Evolutionary conservation across 495 filamentous ascomycete genomes (phyloP).

Genomic region (Daldinia caldariorum): DNA sequence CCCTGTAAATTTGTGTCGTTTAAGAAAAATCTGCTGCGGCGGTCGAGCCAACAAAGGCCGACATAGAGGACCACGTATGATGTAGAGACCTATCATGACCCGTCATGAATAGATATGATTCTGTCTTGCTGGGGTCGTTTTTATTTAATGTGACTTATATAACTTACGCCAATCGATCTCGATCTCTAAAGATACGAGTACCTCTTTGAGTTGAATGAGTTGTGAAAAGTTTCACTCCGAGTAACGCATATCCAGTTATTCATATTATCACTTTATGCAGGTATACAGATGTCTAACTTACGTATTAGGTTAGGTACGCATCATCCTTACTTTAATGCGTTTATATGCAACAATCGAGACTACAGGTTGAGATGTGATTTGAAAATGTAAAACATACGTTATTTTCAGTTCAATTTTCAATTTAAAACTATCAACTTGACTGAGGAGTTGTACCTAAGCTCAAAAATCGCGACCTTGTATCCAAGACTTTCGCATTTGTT

Average conservation of each 20-base stretch:
- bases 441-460: no score
- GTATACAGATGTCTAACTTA: no score
- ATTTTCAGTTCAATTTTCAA: neutral
- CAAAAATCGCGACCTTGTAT: no score
- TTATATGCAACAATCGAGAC: neutral
- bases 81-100: conserved; percentile 41
- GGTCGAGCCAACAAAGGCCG: conserved; percentile 27
- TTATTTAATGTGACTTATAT: neutral
- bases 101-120: neutral
- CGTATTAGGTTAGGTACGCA: neutral
- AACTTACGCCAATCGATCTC: neutral
- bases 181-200: neutral
- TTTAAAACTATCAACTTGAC: neutral
- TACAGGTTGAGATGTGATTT: neutral
- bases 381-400: neutral
- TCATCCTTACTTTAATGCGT: neutral
- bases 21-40: conserved; percentile 26
- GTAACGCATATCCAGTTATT: neutral
- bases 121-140: no score
- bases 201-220: neutral
- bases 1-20: conserved; percentile 40
- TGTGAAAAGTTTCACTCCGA: neutral
- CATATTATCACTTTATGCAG: neutral
- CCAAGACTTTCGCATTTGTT: no score
- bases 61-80: conserved; percentile 34